Evolutionary conservation across 2,329 filamentous ascomycete genomes (phyloP), one percentile per base, ranked within the genome.

Genomic region (Phyllachora maydis): DNA sequence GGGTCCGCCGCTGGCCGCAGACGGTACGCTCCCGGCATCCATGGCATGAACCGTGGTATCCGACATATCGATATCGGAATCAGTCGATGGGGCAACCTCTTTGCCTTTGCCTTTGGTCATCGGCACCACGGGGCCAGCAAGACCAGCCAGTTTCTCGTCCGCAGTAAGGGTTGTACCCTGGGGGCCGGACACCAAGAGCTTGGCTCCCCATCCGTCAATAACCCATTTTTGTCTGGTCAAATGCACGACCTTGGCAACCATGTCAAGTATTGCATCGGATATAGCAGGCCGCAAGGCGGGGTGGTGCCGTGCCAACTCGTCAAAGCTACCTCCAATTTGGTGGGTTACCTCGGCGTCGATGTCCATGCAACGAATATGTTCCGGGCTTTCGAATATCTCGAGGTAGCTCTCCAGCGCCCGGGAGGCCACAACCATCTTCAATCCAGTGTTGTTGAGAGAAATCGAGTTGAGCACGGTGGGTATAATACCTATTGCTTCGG

Each of bases 301-400:
- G 38, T 99, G 88, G 41, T 99, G 88, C 19, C 88, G 71, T 24
- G 85, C 76, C 28, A 99, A 61, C 46, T 99, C 88, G 43, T 99
- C 88, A 39, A 98, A 93, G 19, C 72, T 76, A 14, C 65, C 65
- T 8, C 88, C 88, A 23, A 98, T 62, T 18, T 68, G 65, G 15
- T 63, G 64, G 7, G 83, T 64, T 28, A 90, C 57, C 17, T 58
- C 54, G 4, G 62, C 54, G 33, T 92, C 85, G 18, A 58, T 55
- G 31, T 78, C 69, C 59, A 98, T 70, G 32, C 73, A 75, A 35
- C 76, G 78, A 28, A 98, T 69, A 46, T 99, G 90, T 10, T 69
- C 63, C 3, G 82, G 71, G 34, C 81, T 95, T 46, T 93, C 79
- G 34, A 98, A 98, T n/a, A 95, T 81, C 42, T 93, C 79, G 33